These are phyloP conservation scores for Aspergillus hortae DNA, from an alignment of 2,329 filamentous ascomycete genomes.

Conservation along the genomic window DNA sequence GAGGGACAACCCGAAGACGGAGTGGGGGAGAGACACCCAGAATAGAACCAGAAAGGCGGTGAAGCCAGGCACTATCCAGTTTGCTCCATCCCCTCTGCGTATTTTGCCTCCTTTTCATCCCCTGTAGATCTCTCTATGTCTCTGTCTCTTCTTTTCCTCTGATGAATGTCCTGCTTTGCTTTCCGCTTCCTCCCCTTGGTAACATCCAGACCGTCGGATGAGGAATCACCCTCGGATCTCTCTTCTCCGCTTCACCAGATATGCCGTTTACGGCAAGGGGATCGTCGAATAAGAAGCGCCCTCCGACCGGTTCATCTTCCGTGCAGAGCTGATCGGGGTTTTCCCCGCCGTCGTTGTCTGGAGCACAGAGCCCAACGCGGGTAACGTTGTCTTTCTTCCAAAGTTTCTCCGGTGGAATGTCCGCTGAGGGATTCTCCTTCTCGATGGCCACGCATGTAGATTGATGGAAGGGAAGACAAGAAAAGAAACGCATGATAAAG, in stretches of 20 bases:
- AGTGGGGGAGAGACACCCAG: background rate
- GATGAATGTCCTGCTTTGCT: background rate
- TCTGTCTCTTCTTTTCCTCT: background rate
- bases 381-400: no score
- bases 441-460: no score
- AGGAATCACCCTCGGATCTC: background rate
- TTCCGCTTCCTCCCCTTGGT: background rate
- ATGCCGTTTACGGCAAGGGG: conserved; percentile 1
- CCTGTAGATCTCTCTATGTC: background rate
- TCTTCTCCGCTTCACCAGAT: conserved; percentile 3
- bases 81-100: background rate
- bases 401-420: no score
- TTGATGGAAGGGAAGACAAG: no score
- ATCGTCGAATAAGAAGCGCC: conserved; percentile 8
- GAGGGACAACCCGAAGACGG: background rate
- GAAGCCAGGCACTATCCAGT: background rate
- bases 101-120: background rate
- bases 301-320: background rate
- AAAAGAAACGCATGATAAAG: no score
- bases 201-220: background rate
- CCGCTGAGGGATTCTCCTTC: no score
- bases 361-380: no score
- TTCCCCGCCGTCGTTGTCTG: background rate
- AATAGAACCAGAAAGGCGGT: background rate
- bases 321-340: conserved; percentile 5